Evolutionary conservation across 345 rosid species (phyloP), one percentile per base, ranked within the genome.

Genomic region (Cochlearia excelsa): DNA sequence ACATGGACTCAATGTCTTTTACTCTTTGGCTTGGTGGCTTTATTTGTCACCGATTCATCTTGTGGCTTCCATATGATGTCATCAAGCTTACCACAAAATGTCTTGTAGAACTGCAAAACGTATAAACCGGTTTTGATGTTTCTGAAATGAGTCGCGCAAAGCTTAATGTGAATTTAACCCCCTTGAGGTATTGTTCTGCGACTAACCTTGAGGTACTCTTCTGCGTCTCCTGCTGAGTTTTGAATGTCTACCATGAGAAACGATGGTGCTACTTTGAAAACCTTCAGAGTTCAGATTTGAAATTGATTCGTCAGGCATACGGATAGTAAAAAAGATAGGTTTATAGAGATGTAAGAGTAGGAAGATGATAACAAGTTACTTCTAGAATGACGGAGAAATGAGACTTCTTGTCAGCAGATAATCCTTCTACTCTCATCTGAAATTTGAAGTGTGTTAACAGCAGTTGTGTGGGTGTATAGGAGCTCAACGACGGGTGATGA

Each of bases 351-450:
- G 49, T 38, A 44, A 54, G 51, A 26, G 9, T 54, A 30, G 38
- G 29, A 9, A 47, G 43, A 42, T 38, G 2, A 35, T 46, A 38
- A 63, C 9, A 56, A 50, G 8, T 33, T 33, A 33, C 98, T 76
- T 92, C 98, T 49, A 92, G 69, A 38, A 88, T 77, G 47, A 88
- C 88, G 2, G 95, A 83, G 81, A 88, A 83, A 71, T 78, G 85
- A 57, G 86, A 74, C 10, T 78, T 68, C 76, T 80, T 82, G 54
- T 80, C 71, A 31, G 84, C 78, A 44, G 87, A 84, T 74, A 83
- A 81, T 46, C 96, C 96, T 80, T 92, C 98, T 60, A 92, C 88
- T 78, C 98, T 84, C 98, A 92, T 88, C 96, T 92, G 81, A 63
- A 69, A 1, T 16, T 16, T 16, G 23, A 16, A 16, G 23, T 16